Evolutionary conservation across 352 stramenopile species (phyloP).

Genomic region (Pythium vanterpoolii): DNA sequence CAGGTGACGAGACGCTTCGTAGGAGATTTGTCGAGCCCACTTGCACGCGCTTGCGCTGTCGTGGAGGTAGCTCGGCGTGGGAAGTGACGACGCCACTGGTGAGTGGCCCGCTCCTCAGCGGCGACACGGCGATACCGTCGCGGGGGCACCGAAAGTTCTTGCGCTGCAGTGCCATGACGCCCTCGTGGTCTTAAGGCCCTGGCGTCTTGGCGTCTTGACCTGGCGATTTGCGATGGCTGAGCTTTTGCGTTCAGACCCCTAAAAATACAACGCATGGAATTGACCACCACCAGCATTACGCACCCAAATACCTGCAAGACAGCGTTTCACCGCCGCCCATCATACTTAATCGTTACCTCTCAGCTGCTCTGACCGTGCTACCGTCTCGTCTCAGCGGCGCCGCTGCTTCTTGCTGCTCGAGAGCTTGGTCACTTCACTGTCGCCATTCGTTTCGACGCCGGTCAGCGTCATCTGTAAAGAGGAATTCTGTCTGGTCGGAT

Average conservation of each 20-base stretch:
- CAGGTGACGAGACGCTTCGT: conserved; percentile 26
- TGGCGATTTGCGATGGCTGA: not conserved
- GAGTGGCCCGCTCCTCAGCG: conserved; percentile 1
- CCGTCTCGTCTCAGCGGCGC: not conserved
- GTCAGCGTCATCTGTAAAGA: not conserved
- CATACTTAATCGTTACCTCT: conserved; percentile 18
- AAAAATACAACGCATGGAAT: not conserved
- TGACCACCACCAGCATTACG: not conserved
- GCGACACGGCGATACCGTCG: conserved; percentile 17
- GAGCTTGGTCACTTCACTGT: not conserved
- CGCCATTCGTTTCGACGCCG: not conserved
- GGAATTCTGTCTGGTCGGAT: conserved; percentile 29
- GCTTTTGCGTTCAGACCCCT: no score
- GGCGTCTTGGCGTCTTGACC: not conserved
- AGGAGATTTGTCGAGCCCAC: conserved; percentile 69
- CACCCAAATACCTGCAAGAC: no score
- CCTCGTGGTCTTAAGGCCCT: not conserved
- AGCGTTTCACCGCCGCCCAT: not conserved
- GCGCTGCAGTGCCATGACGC: conserved; percentile 38
- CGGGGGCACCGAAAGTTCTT: conserved; percentile 60
- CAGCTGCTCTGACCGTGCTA: not conserved
- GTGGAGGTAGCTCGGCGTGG: conserved; percentile 44
- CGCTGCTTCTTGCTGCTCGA: conserved; percentile 19
- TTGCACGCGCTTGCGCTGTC: conserved; percentile 64
- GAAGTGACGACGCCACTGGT: conserved; percentile 28